phyloP scores from a whole-genome alignment of 2,329 filamentous ascomycete species.

The Colletotrichum abscissum region DNA sequence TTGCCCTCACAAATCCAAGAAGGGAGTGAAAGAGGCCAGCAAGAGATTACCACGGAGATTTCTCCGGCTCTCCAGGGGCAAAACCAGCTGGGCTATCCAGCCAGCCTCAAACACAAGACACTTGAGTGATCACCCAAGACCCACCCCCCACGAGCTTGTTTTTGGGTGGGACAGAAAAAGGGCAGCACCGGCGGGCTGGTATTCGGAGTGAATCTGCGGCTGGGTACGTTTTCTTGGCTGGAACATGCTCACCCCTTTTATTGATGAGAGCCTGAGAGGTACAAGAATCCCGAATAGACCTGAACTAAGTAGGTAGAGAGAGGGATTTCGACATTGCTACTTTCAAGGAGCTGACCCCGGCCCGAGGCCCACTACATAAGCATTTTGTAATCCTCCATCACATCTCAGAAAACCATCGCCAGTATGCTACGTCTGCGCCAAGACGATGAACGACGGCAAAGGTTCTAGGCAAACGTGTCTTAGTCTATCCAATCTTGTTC shows the following conservation, averaged over 20 bases:
- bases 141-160: background rate
- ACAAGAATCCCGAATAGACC: background rate
- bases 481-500: background rate
- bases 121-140: background rate
- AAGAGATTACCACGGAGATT: background rate
- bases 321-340: too few relatives aligned
- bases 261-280: background rate
- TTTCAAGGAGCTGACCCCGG: too few relatives aligned
- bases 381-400: background rate
- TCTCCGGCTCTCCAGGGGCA: background rate
- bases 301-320: too few relatives aligned
- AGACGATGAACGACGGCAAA: background rate
- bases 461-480: background rate
- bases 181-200: background rate
- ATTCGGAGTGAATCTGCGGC: background rate
- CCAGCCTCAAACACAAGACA: background rate
- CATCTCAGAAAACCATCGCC: background rate
- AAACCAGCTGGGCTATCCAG: background rate
- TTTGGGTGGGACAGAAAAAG: background rate
- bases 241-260: background rate
- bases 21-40: too few relatives aligned
- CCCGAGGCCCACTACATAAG: background rate
- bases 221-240: background rate
- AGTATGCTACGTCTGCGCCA: background rate
- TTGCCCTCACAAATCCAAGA: fast-evolving